Conservation (phyloP, 2,329 filamentous ascomycete species). For the Hypoxylon sp. region DNA sequence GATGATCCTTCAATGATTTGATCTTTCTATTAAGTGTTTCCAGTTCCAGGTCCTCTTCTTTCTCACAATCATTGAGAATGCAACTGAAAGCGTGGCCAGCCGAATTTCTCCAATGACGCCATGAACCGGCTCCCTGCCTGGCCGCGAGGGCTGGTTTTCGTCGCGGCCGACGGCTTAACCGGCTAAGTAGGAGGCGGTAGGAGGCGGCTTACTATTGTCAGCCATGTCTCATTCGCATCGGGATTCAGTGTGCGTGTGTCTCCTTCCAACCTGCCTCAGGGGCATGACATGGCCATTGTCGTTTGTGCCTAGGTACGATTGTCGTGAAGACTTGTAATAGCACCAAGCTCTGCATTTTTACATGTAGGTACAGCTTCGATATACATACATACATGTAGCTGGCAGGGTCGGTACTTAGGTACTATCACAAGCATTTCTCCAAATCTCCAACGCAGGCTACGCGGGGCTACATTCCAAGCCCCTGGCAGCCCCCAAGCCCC, state of each 20-base stretch:
- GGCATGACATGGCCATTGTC: neutral
- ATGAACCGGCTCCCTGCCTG: neutral
- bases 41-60: neutral
- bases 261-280: neutral
- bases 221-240: neutral
- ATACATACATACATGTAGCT: neutral
- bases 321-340: too few species aligned
- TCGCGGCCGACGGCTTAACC: neutral
- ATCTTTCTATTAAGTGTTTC: neutral
- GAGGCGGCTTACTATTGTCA: neutral
- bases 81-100: neutral
- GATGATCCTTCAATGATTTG: neutral
- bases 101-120: neutral
- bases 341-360: too few species aligned
- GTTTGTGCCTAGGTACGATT: too few species aligned
- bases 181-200: neutral
- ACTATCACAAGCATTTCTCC: conserved; percentile 23
- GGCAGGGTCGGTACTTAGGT: neutral
- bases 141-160: neutral
- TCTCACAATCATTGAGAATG: neutral
- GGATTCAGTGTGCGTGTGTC: neutral
- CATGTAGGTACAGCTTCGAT: too few species aligned
- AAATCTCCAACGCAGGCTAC: conserved; percentile 34
- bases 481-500: conserved; percentile 4
- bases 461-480: conserved; percentile 15